Base-by-base conservation (phyloP, 169 alveolate species). In the Miamiensis avidus region DNA sequence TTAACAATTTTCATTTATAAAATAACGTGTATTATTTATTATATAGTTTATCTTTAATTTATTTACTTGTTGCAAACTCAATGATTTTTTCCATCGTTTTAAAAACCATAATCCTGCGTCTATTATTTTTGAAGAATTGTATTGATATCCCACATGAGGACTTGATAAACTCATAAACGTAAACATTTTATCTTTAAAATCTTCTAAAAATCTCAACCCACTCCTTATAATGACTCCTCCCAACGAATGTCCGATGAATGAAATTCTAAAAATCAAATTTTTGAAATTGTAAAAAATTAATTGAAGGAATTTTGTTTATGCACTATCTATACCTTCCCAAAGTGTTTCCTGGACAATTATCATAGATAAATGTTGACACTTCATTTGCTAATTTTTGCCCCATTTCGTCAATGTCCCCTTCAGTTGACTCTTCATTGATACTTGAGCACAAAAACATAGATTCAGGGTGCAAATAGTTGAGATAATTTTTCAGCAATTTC, bases 331-430 rank as follows among this genome's bases (percentile, higher is more conserved):
- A 79, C 83, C 90, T 85, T 29, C 90, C 88, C 26, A 74, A 74
- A 31, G 89, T 75, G 31, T 83, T 83, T 82, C 92, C 92, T 29
- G 94, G 91, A 75, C 93, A 91, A 89, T 94, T 93, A 76, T 89
- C 93, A 72, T 91, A 79, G 15, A 96, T 90, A 82, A 94, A 95
- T 16, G 89, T 82, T 77, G 88, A 85, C 6, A 95, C 93, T 89
- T 96, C 97, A 27, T 86, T 76, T 0, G 97, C 97, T 82, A 96
- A 77, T 75, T 93, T 93, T 90, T 92, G 90, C 26, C 98, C 98
- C 96, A 93, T 93, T 75, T 93, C 94, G 0, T 91, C 85, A 15
- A 96, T 90, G 75, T 94, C 94, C 0, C 91, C 93, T 29, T 95
- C 96, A 0, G 98, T 93, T 30, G 86, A 86, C 0, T 95, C 95